Conservation (phyloP, 805 yeast species). For the Wickerhamiella bombiphila region DNA sequence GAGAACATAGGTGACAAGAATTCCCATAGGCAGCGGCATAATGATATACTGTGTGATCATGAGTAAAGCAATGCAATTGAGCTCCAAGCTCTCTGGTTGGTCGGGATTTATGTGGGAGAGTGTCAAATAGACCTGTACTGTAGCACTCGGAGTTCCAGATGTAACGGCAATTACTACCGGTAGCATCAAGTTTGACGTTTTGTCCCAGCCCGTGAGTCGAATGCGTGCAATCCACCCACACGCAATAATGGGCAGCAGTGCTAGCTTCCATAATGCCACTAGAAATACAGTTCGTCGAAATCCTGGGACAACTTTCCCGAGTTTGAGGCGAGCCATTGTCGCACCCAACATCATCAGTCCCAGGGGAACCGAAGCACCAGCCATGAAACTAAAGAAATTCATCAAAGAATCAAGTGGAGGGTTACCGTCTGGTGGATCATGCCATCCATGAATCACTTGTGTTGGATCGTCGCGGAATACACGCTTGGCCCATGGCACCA, state of each 20-base stretch:
- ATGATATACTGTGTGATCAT: conserved; percentile 61
- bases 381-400: conserved; percentile 67
- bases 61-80: conserved; percentile 73
- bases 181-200: conserved; percentile 38
- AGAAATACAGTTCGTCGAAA: conserved; percentile 46
- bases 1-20: conserved; percentile 52
- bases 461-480: conserved; percentile 38
- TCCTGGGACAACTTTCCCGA: conserved; percentile 48
- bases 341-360: conserved; percentile 78
- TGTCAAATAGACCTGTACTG: conserved; percentile 75
- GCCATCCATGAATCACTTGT: conserved; percentile 33
- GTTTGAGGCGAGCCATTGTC: conserved; percentile 61
- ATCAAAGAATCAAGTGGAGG: conserved; percentile 79
- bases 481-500: conserved; percentile 80
- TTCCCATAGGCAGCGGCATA: conserved; percentile 56
- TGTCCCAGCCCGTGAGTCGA: conserved; percentile 48
- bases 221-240: conserved; percentile 51
- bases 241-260: conserved; percentile 69
- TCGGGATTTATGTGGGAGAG: conserved; percentile 58
- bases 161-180: conserved; percentile 60
- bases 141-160: conserved; percentile 76
- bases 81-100: conserved; percentile 34
- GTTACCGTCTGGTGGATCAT: conserved; percentile 65
- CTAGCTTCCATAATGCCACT: conserved; percentile 43
- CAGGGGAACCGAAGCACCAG: conserved; percentile 77